These are phyloP conservation scores for Uncinocarpus reesii DNA, from an alignment of 2,329 filamentous ascomycete species.

Conservation along the genomic window DNA sequence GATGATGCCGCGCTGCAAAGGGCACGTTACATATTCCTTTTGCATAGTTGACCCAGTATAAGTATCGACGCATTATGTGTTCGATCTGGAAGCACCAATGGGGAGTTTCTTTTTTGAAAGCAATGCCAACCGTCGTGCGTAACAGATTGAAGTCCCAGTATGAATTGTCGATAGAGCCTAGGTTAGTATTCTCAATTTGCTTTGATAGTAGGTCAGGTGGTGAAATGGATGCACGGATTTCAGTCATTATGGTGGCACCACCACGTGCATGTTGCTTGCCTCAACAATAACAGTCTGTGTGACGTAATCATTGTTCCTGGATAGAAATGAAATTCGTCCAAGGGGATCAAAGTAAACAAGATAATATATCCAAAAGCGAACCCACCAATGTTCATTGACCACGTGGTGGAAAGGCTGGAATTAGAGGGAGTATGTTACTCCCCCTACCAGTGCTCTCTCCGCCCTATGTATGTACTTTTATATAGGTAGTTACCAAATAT, in stretches of 20 bases:
- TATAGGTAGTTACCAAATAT: too few species aligned
- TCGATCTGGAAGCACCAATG: not conserved
- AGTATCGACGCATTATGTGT: not conserved
- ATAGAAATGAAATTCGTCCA: not conserved
- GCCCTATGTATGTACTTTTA: too few species aligned
- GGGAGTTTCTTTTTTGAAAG: too few species aligned
- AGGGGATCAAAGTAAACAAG: not conserved
- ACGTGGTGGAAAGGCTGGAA: slow-evolving; percentile 25
- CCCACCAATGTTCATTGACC: slow-evolving; percentile 28
- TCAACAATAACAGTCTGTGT: too few species aligned
- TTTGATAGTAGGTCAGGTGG: too few species aligned
- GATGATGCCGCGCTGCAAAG: slow-evolving; percentile 28
- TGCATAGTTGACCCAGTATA: not conserved
- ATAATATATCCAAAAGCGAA: slow-evolving; percentile 37
- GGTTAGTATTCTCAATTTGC: too few species aligned
- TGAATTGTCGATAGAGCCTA: too few species aligned
- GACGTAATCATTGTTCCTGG: too few species aligned
- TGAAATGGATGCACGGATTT: not conserved
- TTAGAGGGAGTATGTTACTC: slow-evolving; percentile 39
- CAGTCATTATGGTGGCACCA: not conserved
- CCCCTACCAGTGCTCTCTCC: too few species aligned
- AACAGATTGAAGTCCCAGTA: too few species aligned
- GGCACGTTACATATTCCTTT: not conserved
- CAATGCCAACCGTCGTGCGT: too few species aligned
- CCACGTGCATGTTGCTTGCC: too few species aligned